Conservation (phyloP, 495 filamentous ascomycete genomes). For the Bathelium albidoporum region DNA sequence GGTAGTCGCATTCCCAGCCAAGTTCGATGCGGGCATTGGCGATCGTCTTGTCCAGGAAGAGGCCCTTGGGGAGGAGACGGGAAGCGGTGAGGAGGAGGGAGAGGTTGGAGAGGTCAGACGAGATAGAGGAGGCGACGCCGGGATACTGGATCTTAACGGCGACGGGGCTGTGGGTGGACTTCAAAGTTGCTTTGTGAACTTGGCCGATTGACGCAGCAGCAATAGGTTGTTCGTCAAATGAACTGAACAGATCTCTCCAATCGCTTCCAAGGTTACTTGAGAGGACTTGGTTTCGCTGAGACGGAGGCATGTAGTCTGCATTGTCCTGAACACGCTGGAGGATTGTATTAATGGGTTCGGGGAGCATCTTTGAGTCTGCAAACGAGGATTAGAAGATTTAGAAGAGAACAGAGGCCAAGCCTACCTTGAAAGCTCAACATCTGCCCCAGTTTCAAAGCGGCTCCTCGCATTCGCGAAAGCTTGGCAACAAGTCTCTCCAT, state of each 20-base stretch:
- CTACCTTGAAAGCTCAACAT: constrained; percentile 89
- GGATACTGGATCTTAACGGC: constrained; percentile 97
- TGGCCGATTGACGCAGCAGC: constrained; percentile 98
- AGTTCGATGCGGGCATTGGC: constrained; percentile 90
- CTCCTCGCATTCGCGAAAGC: constrained; percentile 90
- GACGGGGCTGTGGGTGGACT: constrained; percentile 60
- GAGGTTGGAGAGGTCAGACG: constrained; percentile 89
- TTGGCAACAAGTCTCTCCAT: constrained; percentile 87
- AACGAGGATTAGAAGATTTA: background rate
- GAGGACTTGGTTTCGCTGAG: constrained; percentile 79
- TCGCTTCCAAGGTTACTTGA: constrained; percentile 64
- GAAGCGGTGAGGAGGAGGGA: constrained; percentile 83
- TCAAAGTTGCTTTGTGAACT: constrained; percentile 79
- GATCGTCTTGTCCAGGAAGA: constrained; percentile 95
- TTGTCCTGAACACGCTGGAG: constrained; percentile 91
- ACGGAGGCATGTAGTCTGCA: constrained; percentile 95
- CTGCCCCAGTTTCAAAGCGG: constrained; percentile 95
- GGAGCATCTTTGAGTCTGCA: constrained; percentile 85
- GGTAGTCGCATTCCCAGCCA: constrained; percentile 95
- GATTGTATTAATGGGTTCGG: constrained; percentile 71
- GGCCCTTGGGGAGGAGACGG: constrained; percentile 74
- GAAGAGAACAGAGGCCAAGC: constrained; percentile 14
- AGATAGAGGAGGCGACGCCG: constrained; percentile 89
- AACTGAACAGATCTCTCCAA: constrained; percentile 74
- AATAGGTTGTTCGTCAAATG: constrained; percentile 84